Evolutionary conservation across 2,329 filamentous ascomycete genomes (phyloP).

Genomic region (Aspergillus calidoustus): DNA sequence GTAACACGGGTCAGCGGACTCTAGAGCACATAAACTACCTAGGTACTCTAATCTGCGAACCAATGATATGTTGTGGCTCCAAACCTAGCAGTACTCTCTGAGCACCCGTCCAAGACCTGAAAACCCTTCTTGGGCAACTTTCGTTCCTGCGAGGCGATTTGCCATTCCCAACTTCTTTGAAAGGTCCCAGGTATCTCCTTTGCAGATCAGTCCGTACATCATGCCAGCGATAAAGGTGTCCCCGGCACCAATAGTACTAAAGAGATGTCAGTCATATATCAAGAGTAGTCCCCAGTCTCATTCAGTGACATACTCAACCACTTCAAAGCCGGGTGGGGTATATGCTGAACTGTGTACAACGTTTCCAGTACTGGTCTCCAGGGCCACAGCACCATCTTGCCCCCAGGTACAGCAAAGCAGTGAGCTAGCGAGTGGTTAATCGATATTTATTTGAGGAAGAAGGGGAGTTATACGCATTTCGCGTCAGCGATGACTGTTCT

Average conservation of each 20-base stretch:
- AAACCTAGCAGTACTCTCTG: background rate
- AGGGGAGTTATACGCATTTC: conserved; percentile 51
- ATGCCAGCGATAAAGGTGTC: conserved; percentile 77
- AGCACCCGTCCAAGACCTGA: conserved; percentile 50
- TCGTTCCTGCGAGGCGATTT: conserved; percentile 68
- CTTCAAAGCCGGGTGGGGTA: conserved; percentile 42
- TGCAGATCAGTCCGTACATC: conserved; percentile 64
- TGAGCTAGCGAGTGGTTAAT: conserved; percentile 39
- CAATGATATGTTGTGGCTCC: background rate
- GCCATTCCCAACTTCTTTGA: conserved; percentile 61
- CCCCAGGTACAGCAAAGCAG: conserved; percentile 66
- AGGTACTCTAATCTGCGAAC: no score
- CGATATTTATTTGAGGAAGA: background rate
- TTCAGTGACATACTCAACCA: conserved; percentile 63
- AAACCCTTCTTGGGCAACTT: conserved; percentile 72
- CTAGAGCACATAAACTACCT: no score
- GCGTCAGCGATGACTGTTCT: conserved; percentile 45
- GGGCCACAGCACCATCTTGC: conserved; percentile 55
- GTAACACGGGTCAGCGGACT: no score
- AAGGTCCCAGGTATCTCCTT: conserved; percentile 54
- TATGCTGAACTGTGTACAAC: conserved; percentile 53
- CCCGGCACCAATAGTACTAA: conserved; percentile 72
- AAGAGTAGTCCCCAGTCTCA: conserved; percentile 10
- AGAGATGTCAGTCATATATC: background rate
- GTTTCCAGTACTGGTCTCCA: conserved; percentile 42